These are phyloP conservation scores for Pseudozyma tsukubaensis DNA, from an alignment of 1,284 basidiomycete species.

Conservation along the genomic window DNA sequence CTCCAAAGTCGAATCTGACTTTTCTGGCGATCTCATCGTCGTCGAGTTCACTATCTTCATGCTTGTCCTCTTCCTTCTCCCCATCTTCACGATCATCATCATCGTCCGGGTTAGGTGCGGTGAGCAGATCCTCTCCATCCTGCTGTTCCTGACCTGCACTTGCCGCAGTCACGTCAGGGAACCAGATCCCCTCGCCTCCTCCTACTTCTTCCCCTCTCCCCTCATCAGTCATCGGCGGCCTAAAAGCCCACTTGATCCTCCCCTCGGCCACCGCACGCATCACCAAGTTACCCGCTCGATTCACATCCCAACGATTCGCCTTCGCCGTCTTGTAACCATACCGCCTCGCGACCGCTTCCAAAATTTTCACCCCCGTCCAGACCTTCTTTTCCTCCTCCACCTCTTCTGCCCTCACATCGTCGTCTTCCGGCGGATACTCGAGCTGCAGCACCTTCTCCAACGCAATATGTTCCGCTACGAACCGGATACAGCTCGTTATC, in stretches of 20 bases:
- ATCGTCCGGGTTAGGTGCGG: slow-evolving; percentile 33
- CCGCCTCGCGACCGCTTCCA: slow-evolving; percentile 79
- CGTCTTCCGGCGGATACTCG: slow-evolving; percentile 45
- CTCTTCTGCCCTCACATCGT: slow-evolving; percentile 59
- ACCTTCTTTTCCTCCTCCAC: slow-evolving; percentile 41
- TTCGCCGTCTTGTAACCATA: slow-evolving; percentile 84
- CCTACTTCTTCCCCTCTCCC: not conserved
- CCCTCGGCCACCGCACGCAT: slow-evolving; percentile 78
- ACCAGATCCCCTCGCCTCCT: slow-evolving; percentile 36
- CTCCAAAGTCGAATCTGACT: slow-evolving; percentile 36
- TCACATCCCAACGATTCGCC: slow-evolving; percentile 85
- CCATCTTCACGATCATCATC: slow-evolving; percentile 27
- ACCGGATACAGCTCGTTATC: slow-evolving; percentile 79
- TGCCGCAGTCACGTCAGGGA: slow-evolving; percentile 10
- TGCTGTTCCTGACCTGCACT: not conserved
- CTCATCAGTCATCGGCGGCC: slow-evolving; percentile 20
- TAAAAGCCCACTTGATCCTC: slow-evolving; percentile 81
- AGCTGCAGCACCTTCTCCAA: slow-evolving; percentile 80
- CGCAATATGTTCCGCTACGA: slow-evolving; percentile 78
- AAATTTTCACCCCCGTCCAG: slow-evolving; percentile 85
- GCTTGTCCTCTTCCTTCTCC: slow-evolving; percentile 20
- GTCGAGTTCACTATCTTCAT: slow-evolving; percentile 6
- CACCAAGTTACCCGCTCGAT: slow-evolving; percentile 85
- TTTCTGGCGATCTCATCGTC: slow-evolving; percentile 28
- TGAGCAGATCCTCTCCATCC: slow-evolving; percentile 26